Base-by-base conservation (phyloP, 805 yeast genomes). In the Lipomyces yamadae region DNA sequence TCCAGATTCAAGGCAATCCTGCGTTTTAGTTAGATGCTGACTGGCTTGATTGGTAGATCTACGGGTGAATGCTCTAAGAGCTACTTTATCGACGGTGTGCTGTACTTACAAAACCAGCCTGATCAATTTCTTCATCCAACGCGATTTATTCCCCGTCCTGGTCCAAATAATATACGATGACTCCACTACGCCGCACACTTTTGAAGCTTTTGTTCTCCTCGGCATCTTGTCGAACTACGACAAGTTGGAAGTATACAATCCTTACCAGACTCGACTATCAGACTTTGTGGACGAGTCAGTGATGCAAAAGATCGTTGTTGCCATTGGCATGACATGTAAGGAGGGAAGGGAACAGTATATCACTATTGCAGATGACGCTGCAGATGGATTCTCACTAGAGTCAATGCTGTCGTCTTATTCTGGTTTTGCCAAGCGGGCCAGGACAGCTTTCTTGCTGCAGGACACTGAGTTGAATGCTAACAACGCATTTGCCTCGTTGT, bases 141-240 rank as follows among this genome's bases (percentile, higher is more conserved):
- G 75, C 45, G 79, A 80, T 68, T 72, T 80, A 66, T 80, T 80
- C 64, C 75, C 78, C 13, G 74, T 81, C 0, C 70, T 80, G 15
- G 71, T 80, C 59, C 64, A 65, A 10, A 70, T 80, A 34, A 72
- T 79, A 33, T 74, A 74, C 48, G 70, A 74, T 54, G 70, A 71
- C 6, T 72, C 60, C 13, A 68, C 74, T 34, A 70, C 71, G 35
- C 65, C 68, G 10, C 66, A 67, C 45, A 73, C 77, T 13, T 76
- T 78, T 15, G 75, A 75, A 57, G 83, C 82, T 2, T 73, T 80
- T 50, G 62, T 72, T 0, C 69, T 78, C 32, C 67, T 80, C 29
- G 82, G 81, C 4, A 67, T 79, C 2, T 71, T 80, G n/a, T 74
- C 81, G 5, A 77, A 75, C 59, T 73, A 78, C 62, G 78, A 78